Evolutionary conservation across 2,329 filamentous ascomycete species (phyloP).

Genomic region (Aotearoamyces nothofagi): DNA sequence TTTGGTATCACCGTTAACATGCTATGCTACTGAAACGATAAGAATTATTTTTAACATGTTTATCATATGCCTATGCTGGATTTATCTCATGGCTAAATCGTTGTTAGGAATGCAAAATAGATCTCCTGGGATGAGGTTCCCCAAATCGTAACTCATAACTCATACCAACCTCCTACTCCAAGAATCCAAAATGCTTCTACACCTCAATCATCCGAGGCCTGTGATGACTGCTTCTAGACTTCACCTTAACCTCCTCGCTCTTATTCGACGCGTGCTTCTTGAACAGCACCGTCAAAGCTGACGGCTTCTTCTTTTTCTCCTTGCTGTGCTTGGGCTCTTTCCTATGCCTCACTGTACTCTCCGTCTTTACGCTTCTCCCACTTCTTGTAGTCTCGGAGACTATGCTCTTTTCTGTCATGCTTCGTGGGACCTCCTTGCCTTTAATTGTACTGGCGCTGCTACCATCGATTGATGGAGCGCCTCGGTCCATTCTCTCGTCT

Average conservation of each 20-base stretch:
- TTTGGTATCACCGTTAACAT: no score
- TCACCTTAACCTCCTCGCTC: constrained; percentile 7
- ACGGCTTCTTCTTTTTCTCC: constrained; percentile 10
- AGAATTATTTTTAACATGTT: not conserved
- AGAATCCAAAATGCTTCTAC: no score
- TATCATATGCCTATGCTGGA: not conserved
- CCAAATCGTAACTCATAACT: no score
- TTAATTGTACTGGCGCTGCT: constrained; percentile 2
- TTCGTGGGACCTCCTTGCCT: constrained; percentile 1
- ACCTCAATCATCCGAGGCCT: constrained; percentile 6
- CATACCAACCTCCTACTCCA: no score
- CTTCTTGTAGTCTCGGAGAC: constrained; percentile 1
- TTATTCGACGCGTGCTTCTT: not conserved
- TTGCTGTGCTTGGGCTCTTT: constrained; percentile 14
- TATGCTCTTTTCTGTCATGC: no score
- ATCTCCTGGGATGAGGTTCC: no score
- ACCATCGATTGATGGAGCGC: no score
- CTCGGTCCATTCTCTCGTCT: constrained; percentile 6
- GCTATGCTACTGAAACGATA: not conserved
- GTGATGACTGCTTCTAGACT: constrained; percentile 3
- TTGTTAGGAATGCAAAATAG: no score
- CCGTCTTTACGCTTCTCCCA: constrained; percentile 5
- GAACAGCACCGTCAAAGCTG: not conserved
- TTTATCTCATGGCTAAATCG: not conserved
- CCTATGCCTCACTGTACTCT: constrained; percentile 8